phyloP scores from a whole-genome alignment of 352 stramenopile species.

The Pythium guiyangense region DNA sequence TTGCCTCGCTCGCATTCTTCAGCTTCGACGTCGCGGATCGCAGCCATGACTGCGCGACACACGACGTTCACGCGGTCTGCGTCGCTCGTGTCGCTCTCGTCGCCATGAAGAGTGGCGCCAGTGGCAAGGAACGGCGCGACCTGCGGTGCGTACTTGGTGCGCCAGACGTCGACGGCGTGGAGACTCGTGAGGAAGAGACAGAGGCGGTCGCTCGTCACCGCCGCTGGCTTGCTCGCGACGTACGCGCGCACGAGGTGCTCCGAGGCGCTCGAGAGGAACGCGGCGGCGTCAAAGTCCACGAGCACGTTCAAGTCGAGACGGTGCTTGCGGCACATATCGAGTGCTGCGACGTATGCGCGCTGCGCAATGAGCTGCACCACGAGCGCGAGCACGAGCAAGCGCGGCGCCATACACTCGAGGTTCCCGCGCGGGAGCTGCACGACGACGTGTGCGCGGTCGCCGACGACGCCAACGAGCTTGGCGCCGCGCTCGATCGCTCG shows the following conservation, averaged over 20 bases:
- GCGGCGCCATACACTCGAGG: constrained; percentile 57
- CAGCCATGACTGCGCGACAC: constrained; percentile 37
- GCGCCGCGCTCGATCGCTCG: constrained; percentile 63
- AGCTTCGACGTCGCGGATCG: constrained; percentile 27
- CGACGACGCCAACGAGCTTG: constrained; percentile 49
- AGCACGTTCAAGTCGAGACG: constrained; percentile 77
- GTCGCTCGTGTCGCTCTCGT: constrained; percentile 1
- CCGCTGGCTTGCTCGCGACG: constrained; percentile 20
- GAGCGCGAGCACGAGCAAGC: constrained; percentile 54
- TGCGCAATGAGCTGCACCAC: constrained; percentile 35
- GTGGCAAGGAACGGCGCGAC: constrained; percentile 24
- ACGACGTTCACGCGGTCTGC: constrained; percentile 58
- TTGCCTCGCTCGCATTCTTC: too few relatives aligned
- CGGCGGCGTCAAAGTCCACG: constrained; percentile 47
- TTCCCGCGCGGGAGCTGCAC: constrained; percentile 79
- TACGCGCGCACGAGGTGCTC: constrained; percentile 27
- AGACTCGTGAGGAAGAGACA: constrained; percentile 77
- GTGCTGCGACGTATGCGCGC: constrained; percentile 34
- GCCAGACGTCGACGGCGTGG: constrained; percentile 62
- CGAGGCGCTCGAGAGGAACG: constrained; percentile 36
- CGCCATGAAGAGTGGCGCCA: neutral
- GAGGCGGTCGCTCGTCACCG: constrained; percentile 52
- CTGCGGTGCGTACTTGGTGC: constrained; percentile 52
- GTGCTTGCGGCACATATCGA: constrained; percentile 74
- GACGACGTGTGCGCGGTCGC: constrained; percentile 48